phyloP scores from a whole-genome alignment of 176 grass and related monocot species.

The Oryza glaberrima region DNA sequence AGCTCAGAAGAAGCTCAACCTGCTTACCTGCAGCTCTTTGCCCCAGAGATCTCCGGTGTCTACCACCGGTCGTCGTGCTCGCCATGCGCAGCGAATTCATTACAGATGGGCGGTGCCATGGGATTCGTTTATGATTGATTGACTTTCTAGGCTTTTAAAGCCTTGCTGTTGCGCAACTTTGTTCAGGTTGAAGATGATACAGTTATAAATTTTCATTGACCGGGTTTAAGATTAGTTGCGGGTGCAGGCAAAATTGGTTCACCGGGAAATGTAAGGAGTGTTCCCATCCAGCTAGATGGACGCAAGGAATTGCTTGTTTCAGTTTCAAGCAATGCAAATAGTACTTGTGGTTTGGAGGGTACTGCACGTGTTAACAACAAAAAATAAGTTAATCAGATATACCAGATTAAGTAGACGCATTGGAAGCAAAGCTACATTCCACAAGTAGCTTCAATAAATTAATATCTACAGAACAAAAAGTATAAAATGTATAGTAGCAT shows the following conservation, averaged over 20 bases:
- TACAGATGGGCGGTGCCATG: neutral
- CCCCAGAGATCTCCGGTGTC: neutral
- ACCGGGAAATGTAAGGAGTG: no score
- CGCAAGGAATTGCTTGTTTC: neutral
- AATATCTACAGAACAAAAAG: neutral
- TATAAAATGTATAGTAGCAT: neutral
- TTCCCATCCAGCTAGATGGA: no score
- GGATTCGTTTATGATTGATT: neutral
- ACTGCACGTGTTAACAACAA: neutral
- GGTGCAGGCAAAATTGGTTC: no score
- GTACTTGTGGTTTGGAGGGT: neutral
- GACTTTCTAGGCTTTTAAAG: neutral
- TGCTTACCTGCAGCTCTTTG: neutral
- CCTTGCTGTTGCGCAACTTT: neutral
- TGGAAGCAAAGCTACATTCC: neutral
- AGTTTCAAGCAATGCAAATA: neutral
- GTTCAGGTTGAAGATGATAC: neutral
- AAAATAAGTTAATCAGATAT: neutral
- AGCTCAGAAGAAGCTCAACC: neutral
- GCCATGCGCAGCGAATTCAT: neutral
- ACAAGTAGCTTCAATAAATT: neutral
- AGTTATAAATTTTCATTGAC: neutral
- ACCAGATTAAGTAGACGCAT: neutral
- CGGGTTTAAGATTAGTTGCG: neutral
- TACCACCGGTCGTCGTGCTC: neutral